These are phyloP conservation scores for Coemansia sp. DNA, from an alignment of 192 early-diverging fungal species.

Conservation along the genomic window DNA sequence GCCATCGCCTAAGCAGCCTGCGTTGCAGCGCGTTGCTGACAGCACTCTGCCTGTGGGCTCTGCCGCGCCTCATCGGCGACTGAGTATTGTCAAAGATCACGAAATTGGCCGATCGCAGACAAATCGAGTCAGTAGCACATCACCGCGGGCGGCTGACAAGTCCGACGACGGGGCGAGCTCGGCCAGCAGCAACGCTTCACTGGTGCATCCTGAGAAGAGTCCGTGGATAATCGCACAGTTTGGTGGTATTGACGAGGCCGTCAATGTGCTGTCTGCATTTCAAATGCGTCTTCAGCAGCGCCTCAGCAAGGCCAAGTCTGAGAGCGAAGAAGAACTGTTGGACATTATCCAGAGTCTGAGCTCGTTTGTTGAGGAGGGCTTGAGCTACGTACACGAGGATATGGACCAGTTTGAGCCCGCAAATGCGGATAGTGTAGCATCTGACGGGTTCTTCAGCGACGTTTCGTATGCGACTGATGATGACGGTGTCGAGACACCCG, in stretches of 20 bases:
- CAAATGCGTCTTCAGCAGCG: constrained; percentile 18
- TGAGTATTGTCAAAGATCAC: constrained; percentile 30
- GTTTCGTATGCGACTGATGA: constrained; percentile 7
- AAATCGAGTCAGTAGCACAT: not conserved
- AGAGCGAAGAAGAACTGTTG: constrained; percentile 41
- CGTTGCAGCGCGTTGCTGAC: not conserved
- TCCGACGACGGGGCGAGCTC: not conserved
- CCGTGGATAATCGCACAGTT: not conserved
- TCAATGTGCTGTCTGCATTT: constrained; percentile 17
- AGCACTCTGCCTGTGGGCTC: not conserved
- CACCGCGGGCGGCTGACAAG: not conserved
- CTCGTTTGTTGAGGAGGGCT: constrained; percentile 43
- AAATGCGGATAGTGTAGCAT: not conserved
- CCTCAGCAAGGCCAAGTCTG: constrained; percentile 23
- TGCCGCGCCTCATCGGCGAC: constrained; percentile 20
- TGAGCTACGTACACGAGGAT: constrained; percentile 43
- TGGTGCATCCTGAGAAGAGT: not conserved
- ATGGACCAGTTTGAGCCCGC: not conserved
- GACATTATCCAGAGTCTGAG: constrained; percentile 33
- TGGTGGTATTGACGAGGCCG: constrained; percentile 6
- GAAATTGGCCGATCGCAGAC: constrained; percentile 11
- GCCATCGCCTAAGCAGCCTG: not conserved
- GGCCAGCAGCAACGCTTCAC: not conserved
- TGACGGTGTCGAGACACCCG: constrained; percentile 8
- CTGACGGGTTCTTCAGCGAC: not conserved